Evolutionary conservation across 2,329 filamentous ascomycete genomes (phyloP).

Genomic region (Beauveria asiatica): DNA sequence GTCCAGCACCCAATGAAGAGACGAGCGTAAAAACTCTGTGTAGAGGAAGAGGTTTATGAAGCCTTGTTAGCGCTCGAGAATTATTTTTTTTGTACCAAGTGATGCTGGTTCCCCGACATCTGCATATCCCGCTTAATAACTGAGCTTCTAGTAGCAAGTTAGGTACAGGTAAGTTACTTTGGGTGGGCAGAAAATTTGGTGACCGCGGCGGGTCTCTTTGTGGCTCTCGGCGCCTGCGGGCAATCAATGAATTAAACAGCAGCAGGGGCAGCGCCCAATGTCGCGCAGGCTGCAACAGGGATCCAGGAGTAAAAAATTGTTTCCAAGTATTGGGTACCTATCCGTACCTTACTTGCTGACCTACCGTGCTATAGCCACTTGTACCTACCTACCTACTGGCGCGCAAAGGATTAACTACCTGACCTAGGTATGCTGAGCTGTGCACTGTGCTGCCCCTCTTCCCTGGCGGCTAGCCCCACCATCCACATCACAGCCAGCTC

Average conservation of each 20-base stretch:
- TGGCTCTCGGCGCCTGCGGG: slow-evolving; percentile 3
- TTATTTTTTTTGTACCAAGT: not conserved
- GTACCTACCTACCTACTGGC: too few relatives aligned
- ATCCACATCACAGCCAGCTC: slow-evolving; percentile 10
- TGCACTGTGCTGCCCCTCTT: slow-evolving; percentile 12
- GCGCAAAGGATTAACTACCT: too few relatives aligned
- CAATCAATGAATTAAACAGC: not conserved
- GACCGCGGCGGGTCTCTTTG: not conserved
- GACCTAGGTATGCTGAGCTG: too few relatives aligned
- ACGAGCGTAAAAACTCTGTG: not conserved
- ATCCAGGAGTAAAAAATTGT: not conserved
- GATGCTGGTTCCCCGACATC: slow-evolving; percentile 3
- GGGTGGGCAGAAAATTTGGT: not conserved
- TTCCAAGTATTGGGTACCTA: not conserved
- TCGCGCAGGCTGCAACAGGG: not conserved
- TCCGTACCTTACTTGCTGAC: not conserved
- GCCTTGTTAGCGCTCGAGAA: not conserved
- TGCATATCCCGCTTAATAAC: slow-evolving; percentile 9
- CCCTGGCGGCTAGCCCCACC: slow-evolving; percentile 4
- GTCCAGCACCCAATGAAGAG: not conserved
- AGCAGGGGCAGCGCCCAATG: slow-evolving; percentile 1
- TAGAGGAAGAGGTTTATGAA: not conserved
- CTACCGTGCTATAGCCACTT: not conserved
- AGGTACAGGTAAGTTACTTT: not conserved
- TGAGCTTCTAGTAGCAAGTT: not conserved